Evolutionary conservation across 176 grass and related monocot genomes (phyloP).

Genomic region (Carex pumila): DNA sequence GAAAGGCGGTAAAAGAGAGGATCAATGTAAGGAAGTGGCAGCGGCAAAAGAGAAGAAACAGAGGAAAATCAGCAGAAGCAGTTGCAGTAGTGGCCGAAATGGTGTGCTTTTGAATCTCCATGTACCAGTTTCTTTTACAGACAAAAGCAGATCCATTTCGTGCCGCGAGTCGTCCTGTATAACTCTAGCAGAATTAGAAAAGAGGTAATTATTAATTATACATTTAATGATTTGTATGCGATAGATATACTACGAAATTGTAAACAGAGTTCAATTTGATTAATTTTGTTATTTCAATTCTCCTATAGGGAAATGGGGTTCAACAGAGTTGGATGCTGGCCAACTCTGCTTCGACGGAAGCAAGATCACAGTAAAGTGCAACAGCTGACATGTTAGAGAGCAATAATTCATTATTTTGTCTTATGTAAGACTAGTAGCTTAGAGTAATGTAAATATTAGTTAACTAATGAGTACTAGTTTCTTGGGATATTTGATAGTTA

Average conservation of each 20-base stretch:
- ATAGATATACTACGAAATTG: background rate
- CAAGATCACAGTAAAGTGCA: background rate
- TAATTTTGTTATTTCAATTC: background rate
- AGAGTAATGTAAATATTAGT: too few species aligned
- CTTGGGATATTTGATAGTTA: too few species aligned
- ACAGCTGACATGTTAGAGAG: background rate
- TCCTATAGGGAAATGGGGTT: slow-evolving; percentile 2
- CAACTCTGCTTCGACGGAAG: background rate
- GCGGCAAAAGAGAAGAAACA: background rate
- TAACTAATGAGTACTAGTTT: too few species aligned
- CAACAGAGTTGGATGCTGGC: slow-evolving; percentile 9
- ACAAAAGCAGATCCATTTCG: background rate
- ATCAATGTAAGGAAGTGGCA: background rate
- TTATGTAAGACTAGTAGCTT: too few species aligned
- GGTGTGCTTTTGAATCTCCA: slow-evolving; percentile 32
- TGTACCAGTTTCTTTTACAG: background rate
- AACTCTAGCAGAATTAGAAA: slow-evolving; percentile 1
- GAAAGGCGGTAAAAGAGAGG: background rate
- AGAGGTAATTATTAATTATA: slow-evolving; percentile 1
- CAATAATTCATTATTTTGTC: too few species aligned
- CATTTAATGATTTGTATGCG: background rate
- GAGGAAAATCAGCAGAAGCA: background rate
- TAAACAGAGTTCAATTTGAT: background rate
- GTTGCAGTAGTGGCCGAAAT: background rate
- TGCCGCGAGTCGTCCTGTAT: background rate